These are phyloP conservation scores for Parastagonospora nodorum DNA, from an alignment of 2,329 filamentous ascomycete species.

Conservation along the genomic window DNA sequence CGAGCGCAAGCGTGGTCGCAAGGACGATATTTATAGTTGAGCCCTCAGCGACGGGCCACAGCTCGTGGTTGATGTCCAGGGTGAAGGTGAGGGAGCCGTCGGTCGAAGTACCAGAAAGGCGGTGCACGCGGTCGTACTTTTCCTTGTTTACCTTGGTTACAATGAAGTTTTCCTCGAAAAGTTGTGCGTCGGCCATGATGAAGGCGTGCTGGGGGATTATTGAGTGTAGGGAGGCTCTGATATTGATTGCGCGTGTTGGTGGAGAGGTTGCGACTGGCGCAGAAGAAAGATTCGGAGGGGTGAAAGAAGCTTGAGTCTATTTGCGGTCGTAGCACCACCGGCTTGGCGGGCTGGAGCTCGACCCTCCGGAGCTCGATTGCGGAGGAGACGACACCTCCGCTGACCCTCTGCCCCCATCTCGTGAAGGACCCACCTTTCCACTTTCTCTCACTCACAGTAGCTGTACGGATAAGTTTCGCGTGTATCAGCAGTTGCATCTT, in stretches of 20 bases:
- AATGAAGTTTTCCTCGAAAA: constrained; percentile 92
- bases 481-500: neutral
- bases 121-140: constrained; percentile 95
- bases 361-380: constrained; percentile 9
- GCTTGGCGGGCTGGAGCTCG: neutral
- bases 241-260: neutral
- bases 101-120: constrained; percentile 75
- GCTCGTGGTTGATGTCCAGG: constrained; percentile 92
- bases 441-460: neutral
- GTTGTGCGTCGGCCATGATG: constrained; percentile 78
- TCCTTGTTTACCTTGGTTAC: constrained; percentile 77
- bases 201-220: neutral
- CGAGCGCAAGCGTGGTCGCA: constrained; percentile 82
- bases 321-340: neutral
- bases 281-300: constrained; percentile 6
- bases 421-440: neutral
- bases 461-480: neutral
- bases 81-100: constrained; percentile 80
- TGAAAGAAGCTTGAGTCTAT: constrained; percentile 19
- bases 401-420: neutral
- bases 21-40: constrained; percentile 82
- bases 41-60: constrained; percentile 77
- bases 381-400: neutral
- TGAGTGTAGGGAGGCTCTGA: neutral
- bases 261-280: constrained; percentile 5